Base-by-base conservation (phyloP, 2,329 filamentous ascomycete species). In the Exophiala sp. region DNA sequence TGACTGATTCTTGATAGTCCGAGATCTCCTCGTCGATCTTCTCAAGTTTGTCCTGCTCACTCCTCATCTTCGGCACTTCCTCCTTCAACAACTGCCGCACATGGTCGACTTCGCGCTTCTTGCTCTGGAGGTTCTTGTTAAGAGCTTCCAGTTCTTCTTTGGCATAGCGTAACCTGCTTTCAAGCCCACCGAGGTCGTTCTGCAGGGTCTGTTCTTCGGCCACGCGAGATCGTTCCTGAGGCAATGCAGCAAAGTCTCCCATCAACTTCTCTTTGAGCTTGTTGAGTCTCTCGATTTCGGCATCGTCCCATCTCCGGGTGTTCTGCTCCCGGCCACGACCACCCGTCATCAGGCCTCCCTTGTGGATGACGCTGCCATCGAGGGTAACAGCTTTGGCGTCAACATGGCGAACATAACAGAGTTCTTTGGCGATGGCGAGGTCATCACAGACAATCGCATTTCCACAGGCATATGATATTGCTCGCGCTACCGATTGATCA, bases 331-430 rank as follows among this genome's bases (percentile, higher is more conserved):
- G 81, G 23, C 88, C 85, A 55, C 89, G 85, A 58, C 93, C 93
- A 75, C 93, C 93, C 42, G 93, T 97, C 85, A 98, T 97, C 46
- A 94, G 77, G 63, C 93, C 93, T 39, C 87, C 89, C 66, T 97
- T 97, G 72, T 95, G 89, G 57, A 98, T 96, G 53, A 98, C 85
- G 47, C 85, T 91, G n/a, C 93, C 93, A 64, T 97, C 90, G 10
- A 97, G 70, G 0, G 90, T 95, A 10, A 98, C 91, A 3, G 91
- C 90, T 68, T 97, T 97, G 46, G 94, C 90, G 52, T 90, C 86
- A 24, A 96, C 83, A 24, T 80, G 83, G 57, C 82, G 85, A 50
- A 86, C 82, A 65, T 94, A 97, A 64, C 88, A 90, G 39, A 98
- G 83, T 50, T 91, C 80, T 66, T 94, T 95, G 22, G 93, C 93